These are phyloP conservation scores for Phyllostachys edulis DNA, from an alignment of 176 grass and related monocot species.

Conservation along the genomic window DNA sequence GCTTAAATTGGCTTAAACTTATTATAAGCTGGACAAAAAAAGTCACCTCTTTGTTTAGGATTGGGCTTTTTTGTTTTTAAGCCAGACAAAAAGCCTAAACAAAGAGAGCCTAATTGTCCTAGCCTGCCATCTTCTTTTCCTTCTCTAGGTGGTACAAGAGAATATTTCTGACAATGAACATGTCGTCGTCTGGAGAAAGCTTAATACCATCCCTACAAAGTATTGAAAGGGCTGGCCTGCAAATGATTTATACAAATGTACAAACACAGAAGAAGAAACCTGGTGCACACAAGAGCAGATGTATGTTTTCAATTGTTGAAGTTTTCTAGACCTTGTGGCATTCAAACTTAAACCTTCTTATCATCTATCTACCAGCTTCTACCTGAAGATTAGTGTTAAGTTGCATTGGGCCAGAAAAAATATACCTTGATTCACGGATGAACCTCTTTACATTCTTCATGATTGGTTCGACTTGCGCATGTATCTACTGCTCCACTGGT, in stretches of 20 bases:
- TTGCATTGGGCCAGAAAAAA: neutral
- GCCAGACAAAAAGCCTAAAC: too few relatives aligned
- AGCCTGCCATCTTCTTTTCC: conserved; percentile 42
- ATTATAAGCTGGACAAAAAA: too few relatives aligned
- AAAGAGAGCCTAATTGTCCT: conserved; percentile 40
- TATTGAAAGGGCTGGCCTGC: neutral
- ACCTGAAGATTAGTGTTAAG: conserved; percentile 6
- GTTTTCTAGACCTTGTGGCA: neutral
- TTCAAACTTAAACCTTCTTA: conserved; percentile 11
- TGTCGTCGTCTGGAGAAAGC: conserved; percentile 36
- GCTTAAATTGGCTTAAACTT: too few relatives aligned
- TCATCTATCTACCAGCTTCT: conserved; percentile 13
- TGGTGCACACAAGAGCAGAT: conserved; percentile 9
- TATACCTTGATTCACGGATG: conserved; percentile 46
- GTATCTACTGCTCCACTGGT: conserved; percentile 32
- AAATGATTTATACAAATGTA: neutral
- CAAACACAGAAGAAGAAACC: neutral
- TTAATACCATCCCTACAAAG: conserved; percentile 31
- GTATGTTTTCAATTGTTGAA: neutral
- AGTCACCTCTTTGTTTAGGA: too few relatives aligned
- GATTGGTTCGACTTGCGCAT: conserved; percentile 38
- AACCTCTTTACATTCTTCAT: conserved; percentile 48
- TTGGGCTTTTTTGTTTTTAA: too few relatives aligned
- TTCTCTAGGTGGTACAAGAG: conserved; percentile 55
- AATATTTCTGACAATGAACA: conserved; percentile 31